These are phyloP conservation scores for Schoenoplectus tabernaemontani DNA, from an alignment of 202 grass and related monocot species.

Conservation along the genomic window DNA sequence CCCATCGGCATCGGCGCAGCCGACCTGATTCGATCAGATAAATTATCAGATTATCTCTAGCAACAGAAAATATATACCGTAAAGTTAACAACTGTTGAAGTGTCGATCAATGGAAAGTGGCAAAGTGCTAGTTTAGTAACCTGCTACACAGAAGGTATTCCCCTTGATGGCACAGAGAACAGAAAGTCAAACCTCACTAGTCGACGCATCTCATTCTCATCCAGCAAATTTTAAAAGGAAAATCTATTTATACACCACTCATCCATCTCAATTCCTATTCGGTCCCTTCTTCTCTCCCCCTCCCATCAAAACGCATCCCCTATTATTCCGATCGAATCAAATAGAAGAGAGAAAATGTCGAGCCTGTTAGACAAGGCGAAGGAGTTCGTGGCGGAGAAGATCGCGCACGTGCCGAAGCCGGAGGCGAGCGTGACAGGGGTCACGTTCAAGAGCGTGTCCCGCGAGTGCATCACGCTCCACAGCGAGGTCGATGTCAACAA, in stretches of 20 bases:
- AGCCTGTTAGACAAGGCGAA: slow-evolving; percentile 50
- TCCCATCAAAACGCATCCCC: neutral
- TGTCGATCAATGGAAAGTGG: neutral
- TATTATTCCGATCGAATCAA: neutral
- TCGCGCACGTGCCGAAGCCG: slow-evolving; percentile 52
- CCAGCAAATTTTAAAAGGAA: neutral
- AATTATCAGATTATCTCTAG: neutral
- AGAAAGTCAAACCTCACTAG: neutral
- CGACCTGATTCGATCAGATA: neutral
- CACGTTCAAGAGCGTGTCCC: slow-evolving; percentile 36
- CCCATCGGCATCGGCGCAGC: neutral
- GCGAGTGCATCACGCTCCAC: slow-evolving; percentile 46
- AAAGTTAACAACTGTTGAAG: neutral
- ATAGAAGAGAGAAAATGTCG: neutral
- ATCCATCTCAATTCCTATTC: neutral
- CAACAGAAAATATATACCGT: neutral
- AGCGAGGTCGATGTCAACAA: slow-evolving; percentile 45
- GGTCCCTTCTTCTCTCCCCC: neutral
- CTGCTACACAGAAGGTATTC: neutral
- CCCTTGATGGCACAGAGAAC: neutral
- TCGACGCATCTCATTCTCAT: neutral
- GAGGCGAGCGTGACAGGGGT: slow-evolving; percentile 38
- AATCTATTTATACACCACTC: slow-evolving; percentile 1
- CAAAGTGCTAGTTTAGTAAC: no score
- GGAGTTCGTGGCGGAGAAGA: slow-evolving; percentile 60